A percentile compares a stretch with the other conserved stretches of the same genome.
phyloP scores from a whole-genome alignment of 345 rosid genomes.

The Melaleuca alternifolia region DNA sequence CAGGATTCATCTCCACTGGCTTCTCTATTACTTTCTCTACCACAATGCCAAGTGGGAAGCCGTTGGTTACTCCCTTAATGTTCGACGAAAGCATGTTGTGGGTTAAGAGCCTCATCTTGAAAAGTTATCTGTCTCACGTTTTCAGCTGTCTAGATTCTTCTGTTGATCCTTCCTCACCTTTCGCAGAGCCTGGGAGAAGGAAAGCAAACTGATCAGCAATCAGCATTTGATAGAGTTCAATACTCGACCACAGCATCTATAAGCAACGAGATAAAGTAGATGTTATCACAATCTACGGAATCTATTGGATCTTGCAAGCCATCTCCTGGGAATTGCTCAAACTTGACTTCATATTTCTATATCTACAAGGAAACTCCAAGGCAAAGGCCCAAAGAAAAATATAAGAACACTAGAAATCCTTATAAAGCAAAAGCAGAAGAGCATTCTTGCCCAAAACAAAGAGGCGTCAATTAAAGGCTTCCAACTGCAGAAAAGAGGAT shows the following conservation, averaged over 20 bases:
- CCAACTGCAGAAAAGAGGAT: neutral
- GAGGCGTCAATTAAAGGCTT: neutral
- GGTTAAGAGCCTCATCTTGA: conserved; percentile 58
- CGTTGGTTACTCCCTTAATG: conserved; percentile 76
- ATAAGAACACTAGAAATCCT: neutral
- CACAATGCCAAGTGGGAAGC: conserved; percentile 72
- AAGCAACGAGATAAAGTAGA: neutral
- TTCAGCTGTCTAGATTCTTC: neutral
- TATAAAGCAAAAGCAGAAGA: neutral
- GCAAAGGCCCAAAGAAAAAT: neutral
- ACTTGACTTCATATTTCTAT: neutral
- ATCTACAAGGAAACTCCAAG: neutral
- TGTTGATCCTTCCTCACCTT: neutral
- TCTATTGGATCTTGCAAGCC: neutral
- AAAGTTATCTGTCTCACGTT: neutral
- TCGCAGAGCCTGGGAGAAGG: neutral
- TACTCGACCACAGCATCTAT: neutral
- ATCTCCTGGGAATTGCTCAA: neutral
- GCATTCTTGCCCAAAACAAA: neutral
- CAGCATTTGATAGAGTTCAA: neutral
- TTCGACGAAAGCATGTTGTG: conserved; percentile 91
- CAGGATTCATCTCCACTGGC: conserved; percentile 63
- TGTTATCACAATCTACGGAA: neutral
- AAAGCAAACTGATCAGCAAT: neutral
- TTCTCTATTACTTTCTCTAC: conserved; percentile 51